Evolutionary conservation across 1,284 basidiomycete genomes (phyloP), one percentile per base, ranked within the genome.

Genomic region (Ceratobasidium sp.): DNA sequence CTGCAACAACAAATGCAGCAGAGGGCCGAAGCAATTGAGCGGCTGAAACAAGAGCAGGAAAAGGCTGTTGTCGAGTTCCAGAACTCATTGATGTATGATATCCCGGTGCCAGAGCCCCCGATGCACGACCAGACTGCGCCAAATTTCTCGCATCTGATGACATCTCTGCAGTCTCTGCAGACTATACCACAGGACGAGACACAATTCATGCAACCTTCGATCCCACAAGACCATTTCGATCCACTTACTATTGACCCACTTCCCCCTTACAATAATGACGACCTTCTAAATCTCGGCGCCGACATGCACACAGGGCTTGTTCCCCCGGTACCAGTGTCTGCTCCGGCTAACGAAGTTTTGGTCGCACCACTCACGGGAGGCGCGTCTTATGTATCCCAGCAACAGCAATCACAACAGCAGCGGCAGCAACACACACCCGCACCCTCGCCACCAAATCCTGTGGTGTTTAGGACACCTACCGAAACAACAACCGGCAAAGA

Each of bases 371-470:
- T 64, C n/a, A 64, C 63, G 3, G 20, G 39, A 10, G 63, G 63
- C 20, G 18, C 42, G 12, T n/a, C 40, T 23, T 42, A n/a, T 12
- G 26, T 46, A 42, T 4, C 63, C 23, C 63, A 64, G 63, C 63
- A 64, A 20, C 28, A 61, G 18, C 42, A 28, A 46, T 42, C n/a
- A 7, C 61, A 64, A n/a, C 61, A 39, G 40, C 61, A 64, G 39
- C 63, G n/a, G 7, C 63, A 64, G 13, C 63, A 64, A 46, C 63
- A 64, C 40, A 64, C 63, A n/a, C 63, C 63, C 23, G 63, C 63
- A n/a, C 63, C 63, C 46, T 12, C 39, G 18, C 40, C 63, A 3
- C 20, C 66, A 10, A 10, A 12, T 26, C 44, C 15, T 9, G 15
- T 39, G 44, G 33, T 26, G n/a, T 68, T 68, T 28, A 68, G 26